Evolutionary conservation across 2,329 filamentous ascomycete species (phyloP).

Genomic region (Mollisiaceae sp.): DNA sequence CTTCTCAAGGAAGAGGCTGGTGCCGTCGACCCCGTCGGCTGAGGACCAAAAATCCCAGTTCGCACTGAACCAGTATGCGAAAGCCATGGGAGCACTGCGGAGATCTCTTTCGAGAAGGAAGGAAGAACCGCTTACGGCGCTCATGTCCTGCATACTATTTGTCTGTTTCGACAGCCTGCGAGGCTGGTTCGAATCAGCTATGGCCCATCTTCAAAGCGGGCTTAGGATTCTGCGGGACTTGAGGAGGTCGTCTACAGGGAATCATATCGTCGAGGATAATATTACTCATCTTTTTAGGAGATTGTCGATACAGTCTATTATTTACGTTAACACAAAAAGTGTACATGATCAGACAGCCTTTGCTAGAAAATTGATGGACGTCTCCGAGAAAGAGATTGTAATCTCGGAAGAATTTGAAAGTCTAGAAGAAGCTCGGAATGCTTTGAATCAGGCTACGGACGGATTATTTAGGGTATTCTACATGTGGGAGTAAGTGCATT

Average conservation of each 20-base stretch:
- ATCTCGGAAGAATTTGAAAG: conserved; percentile 25
- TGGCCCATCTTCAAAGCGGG: conserved; percentile 33
- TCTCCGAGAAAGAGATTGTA: conserved; percentile 15
- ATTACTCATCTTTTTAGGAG: conserved; percentile 29
- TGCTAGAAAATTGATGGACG: conserved; percentile 22
- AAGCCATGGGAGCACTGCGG: conserved; percentile 28
- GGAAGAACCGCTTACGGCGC: conserved; percentile 26
- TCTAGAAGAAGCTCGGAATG: conserved; percentile 28
- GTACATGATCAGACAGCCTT: conserved; percentile 20
- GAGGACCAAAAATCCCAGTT: conserved; percentile 22
- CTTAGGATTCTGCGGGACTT: conserved; percentile 29
- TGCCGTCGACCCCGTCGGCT: conserved; percentile 16
- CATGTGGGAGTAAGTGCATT: conserved; percentile 24
- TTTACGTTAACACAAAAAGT: conserved; percentile 29
- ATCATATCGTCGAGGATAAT: conserved; percentile 25
- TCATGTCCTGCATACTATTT: conserved; percentile 36
- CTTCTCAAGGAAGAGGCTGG: conserved; percentile 18
- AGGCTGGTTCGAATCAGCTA: conserved; percentile 27
- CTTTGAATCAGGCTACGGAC: conserved; percentile 23
- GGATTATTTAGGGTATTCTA: conserved; percentile 29
- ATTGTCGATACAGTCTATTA: conserved; percentile 29
- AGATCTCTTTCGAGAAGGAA: conserved; percentile 24
- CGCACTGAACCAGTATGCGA: conserved; percentile 32
- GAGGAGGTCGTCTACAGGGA: conserved; percentile 17
- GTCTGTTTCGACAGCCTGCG: conserved; percentile 33